These are phyloP conservation scores for Verbena officinalis DNA, from an alignment of 257 asterid genomes.

Conservation along the genomic window DNA sequence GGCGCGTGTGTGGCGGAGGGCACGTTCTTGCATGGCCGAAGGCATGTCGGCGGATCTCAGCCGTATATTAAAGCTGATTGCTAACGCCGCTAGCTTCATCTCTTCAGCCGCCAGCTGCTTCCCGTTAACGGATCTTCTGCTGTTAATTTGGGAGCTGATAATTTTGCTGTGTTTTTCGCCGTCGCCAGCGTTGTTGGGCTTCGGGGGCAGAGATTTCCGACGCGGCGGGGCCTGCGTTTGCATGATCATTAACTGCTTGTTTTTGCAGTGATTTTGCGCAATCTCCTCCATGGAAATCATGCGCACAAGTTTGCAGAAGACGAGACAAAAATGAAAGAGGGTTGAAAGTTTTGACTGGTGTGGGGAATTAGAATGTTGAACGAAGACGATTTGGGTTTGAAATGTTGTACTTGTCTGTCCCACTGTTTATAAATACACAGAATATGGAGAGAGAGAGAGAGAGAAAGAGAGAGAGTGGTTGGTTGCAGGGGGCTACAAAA, in stretches of 20 bases:
- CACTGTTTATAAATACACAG: background rate
- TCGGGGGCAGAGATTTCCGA: conserved; percentile 15
- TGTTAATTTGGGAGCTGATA: background rate
- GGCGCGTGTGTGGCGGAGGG: conserved; percentile 62
- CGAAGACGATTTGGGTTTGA: background rate
- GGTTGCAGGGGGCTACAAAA: background rate
- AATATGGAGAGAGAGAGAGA: conserved; percentile 14
- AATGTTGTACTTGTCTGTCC: background rate
- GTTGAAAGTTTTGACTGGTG: conserved; percentile 40
- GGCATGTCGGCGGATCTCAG: conserved; percentile 83
- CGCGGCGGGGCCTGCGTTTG: conserved; percentile 5
- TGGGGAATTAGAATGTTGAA: conserved; percentile 35
- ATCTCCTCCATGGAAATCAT: conserved; percentile 28
- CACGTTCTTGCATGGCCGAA: conserved; percentile 72
- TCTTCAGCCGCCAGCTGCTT: conserved; percentile 35
- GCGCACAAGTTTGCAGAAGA: conserved; percentile 9
- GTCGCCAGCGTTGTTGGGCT: background rate
- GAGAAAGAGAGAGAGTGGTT: conserved; percentile 33
- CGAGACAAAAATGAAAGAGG: conserved; percentile 5
- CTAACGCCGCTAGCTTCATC: conserved; percentile 61
- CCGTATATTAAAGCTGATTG: conserved; percentile 56
- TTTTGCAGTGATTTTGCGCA: conserved; percentile 23
- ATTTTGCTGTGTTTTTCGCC: background rate
- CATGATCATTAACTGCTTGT: conserved; percentile 10
- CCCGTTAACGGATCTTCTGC: background rate